Percentiles rank a stretch among this genome's conserved stretches.
Evolutionary conservation across 2,329 filamentous ascomycete genomes (phyloP).

Genomic region (Aspergillus phoenicis): DNA sequence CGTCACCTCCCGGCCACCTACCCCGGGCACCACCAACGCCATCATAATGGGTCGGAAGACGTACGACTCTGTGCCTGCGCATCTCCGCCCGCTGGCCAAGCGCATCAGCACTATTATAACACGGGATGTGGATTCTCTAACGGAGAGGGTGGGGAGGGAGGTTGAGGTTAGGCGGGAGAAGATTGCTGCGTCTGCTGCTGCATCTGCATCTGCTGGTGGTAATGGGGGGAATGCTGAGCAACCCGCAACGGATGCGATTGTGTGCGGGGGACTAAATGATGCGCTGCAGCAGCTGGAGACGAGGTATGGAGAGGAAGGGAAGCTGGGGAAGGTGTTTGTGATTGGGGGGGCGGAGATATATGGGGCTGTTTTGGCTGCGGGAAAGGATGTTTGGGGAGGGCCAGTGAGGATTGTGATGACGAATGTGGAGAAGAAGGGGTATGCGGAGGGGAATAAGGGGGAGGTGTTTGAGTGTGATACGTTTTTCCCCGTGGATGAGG

Average conservation of each 20-base stretch:
- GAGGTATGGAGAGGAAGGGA: conserved; percentile 25
- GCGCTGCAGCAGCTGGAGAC: conserved; percentile 52
- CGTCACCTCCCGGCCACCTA: conserved; percentile 68
- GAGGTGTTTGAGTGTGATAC: conserved; percentile 51
- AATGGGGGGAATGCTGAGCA: conserved; percentile 14
- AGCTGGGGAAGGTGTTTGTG: conserved; percentile 69
- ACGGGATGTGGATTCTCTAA: conserved; percentile 37
- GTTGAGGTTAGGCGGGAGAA: conserved; percentile 25
- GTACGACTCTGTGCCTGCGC: conserved; percentile 83
- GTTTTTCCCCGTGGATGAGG: conserved; percentile 47
- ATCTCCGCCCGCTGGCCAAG: conserved; percentile 76
- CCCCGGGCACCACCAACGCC: conserved; percentile 57
- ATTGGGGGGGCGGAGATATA: conserved; percentile 93
- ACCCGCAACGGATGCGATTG: conserved; percentile 47
- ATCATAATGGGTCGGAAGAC: conserved; percentile 98
- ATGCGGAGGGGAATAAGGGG: conserved; percentile 6
- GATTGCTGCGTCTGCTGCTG: conserved; percentile 9
- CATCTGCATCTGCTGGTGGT: conserved; percentile 1
- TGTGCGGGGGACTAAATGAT: conserved; percentile 60
- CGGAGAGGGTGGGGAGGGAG: conserved; percentile 37
- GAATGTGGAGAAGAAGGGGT: conserved; percentile 36
- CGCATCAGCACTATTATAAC: conserved; percentile 83
- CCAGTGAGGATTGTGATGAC: conserved; percentile 45
- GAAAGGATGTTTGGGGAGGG: conserved; percentile 5
- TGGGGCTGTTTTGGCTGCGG: conserved; percentile 60